Conservation (phyloP, 2,329 filamentous ascomycete genomes). For the Juglanconis juglandina region DNA sequence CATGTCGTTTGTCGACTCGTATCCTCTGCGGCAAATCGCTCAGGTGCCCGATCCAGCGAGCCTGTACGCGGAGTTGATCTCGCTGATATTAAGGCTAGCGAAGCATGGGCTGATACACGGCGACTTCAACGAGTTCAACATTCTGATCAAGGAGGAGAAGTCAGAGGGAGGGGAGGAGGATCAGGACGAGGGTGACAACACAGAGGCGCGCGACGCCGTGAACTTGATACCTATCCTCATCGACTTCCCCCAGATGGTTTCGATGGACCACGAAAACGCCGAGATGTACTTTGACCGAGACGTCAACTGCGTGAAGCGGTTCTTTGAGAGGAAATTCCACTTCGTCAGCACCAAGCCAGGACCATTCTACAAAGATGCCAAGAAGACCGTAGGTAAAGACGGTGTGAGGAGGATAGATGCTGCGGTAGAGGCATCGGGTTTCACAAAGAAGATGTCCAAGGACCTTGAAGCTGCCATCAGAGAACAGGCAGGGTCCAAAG, state of each 20-base stretch:
- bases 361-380: conserved; percentile 80
- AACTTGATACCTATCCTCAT: conserved; percentile 79
- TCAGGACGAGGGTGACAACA: conserved; percentile 33
- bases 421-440: conserved; percentile 86
- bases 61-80: conserved; percentile 90
- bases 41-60: conserved; percentile 75
- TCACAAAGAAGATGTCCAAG: conserved; percentile 95
- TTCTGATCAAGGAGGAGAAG: conserved; percentile 78
- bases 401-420: conserved; percentile 74
- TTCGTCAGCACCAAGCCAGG: conserved; percentile 80
- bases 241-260: conserved; percentile 98
- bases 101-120: conserved; percentile 90
- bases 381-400: conserved; percentile 66
- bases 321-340: conserved; percentile 84
- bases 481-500: conserved; percentile 60
- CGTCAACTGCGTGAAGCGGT: conserved; percentile 90
- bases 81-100: conserved; percentile 78
- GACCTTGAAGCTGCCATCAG: conserved; percentile 89
- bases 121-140: conserved; percentile 99
- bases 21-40: conserved; percentile 84
- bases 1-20: conserved; percentile 91
- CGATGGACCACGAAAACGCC: conserved; percentile 87
- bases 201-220: conserved; percentile 30
- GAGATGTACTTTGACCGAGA: conserved; percentile 98
- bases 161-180: conserved; percentile 34